Evolutionary conservation across 371 early-diverging fungal genomes (phyloP), one percentile per base, ranked within the genome.

Genomic region (Agmasoma carcini): DNA sequence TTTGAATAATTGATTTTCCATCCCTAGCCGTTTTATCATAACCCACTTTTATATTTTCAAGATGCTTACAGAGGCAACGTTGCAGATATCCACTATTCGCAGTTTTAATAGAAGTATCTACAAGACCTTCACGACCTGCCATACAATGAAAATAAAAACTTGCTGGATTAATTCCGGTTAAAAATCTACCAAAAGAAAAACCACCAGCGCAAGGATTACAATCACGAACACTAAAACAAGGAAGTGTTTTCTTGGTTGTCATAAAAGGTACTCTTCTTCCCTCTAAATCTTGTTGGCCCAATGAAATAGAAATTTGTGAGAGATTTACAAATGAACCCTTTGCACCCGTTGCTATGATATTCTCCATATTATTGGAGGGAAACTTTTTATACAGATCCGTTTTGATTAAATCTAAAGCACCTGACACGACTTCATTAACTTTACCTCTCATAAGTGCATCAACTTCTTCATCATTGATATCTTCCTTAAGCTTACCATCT

Each of bases 121-220:
- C 92, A 22, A 98, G 78, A 65, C 99, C 99, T 81, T 98, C 99
- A 77, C 99, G 88, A 69, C 99, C 99, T 61, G 97, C 96, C 97
- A 98, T 99, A 74, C 89, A 89, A 69, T 82, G 81, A 74, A 82
- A 81, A 65, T 68, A 81, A 72, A 78, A 83, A 60, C 79, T 79
- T 58, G 89, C 88, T 20, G 92, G 90, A 65, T 85, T 83, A 65
- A 99, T 86, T 45, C 99, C 99, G 1, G 92, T 91, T 80, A 99
- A 83, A 85, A 96, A 99, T 67, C 97, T 84, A 58, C 89, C 89
- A 20, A 87, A 83, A 72, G 96, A 87, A 70, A 81, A 96, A 33
- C 99, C 99, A 72, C 91, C 93, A 31, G 96, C 89, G 1, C 84
- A 80, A 63, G 90, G 91, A 50, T 80, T 86, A 2, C 87, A 82